Evolutionary conservation across 352 stramenopile genomes (phyloP).

Genomic region (Pythium coloratum): DNA sequence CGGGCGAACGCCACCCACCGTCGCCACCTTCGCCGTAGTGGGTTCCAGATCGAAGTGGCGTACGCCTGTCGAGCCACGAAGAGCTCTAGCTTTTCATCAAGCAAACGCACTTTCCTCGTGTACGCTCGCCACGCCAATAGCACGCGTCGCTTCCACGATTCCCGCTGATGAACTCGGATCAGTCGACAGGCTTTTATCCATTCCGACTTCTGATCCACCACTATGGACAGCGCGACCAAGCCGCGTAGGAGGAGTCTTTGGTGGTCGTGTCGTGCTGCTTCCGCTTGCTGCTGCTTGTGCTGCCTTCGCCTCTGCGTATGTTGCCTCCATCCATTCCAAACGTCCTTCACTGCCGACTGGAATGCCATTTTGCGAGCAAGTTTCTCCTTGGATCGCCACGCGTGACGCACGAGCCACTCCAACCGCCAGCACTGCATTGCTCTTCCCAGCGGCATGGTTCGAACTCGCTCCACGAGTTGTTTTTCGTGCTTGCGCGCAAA

Average conservation of each 20-base stretch:
- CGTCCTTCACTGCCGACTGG: neutral
- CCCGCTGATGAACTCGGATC: constrained; percentile 13
- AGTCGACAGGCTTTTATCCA: neutral
- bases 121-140: constrained; percentile 4
- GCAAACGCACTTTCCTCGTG: neutral
- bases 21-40: constrained; percentile 9
- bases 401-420: constrained; percentile 1
- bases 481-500: constrained; percentile 8
- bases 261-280: neutral
- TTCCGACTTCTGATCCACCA: constrained; percentile 3
- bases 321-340: constrained; percentile 10
- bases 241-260: constrained; percentile 4
- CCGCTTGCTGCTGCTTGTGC: constrained; percentile 6
- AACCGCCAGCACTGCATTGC: constrained; percentile 14
- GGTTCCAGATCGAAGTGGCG: constrained; percentile 18
- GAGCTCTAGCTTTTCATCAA: neutral
- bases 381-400: constrained; percentile 16
- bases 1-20: constrained; percentile 18
- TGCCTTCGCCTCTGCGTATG: constrained; percentile 2
- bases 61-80: neutral
- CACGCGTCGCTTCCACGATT: neutral
- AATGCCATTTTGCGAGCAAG: constrained; percentile 3
- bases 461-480: neutral
- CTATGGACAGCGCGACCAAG: constrained; percentile 4
- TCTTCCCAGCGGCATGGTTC: neutral